phyloP scores from a whole-genome alignment of 164 flowering plant species.

The Nelumbo lutea region DNA sequence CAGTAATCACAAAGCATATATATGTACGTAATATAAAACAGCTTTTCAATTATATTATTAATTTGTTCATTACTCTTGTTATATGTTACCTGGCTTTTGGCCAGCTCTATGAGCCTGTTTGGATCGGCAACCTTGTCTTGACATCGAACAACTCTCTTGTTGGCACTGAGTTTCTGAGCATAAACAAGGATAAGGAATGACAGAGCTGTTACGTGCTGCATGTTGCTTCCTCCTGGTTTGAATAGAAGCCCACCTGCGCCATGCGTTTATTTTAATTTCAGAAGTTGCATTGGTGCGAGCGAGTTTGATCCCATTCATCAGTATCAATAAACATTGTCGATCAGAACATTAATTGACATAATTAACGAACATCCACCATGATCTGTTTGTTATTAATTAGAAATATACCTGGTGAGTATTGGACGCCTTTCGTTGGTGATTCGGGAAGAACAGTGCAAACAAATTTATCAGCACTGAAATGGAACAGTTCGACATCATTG shows the following conservation, averaged over 20 bases:
- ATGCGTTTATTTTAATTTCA: neutral
- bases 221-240: slow-evolving; percentile 37
- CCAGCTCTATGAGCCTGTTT: slow-evolving; percentile 28
- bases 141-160: slow-evolving; percentile 25
- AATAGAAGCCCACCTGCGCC: slow-evolving; percentile 46
- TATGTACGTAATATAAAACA: no score
- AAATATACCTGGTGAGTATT: slow-evolving; percentile 40
- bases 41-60: no score
- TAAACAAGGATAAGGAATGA: slow-evolving; percentile 52
- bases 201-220: slow-evolving; percentile 44
- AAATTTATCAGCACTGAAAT: slow-evolving; percentile 17
- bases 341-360: no score
- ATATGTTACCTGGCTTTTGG: slow-evolving; percentile 33
- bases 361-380: no score
- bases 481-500: neutral
- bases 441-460: slow-evolving; percentile 35
- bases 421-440: slow-evolving; percentile 35
- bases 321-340: no score
- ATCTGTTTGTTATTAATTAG: neutral
- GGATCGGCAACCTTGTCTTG: slow-evolving; percentile 22
- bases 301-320: no score
- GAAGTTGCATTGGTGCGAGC: neutral
- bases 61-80: no score
- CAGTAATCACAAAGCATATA: no score
- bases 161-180: slow-evolving; percentile 19